Evolutionary conservation across 352 stramenopile genomes (phyloP), one percentile per base, ranked within the genome.

Genomic region (Pilasporangium apinafurcum): DNA sequence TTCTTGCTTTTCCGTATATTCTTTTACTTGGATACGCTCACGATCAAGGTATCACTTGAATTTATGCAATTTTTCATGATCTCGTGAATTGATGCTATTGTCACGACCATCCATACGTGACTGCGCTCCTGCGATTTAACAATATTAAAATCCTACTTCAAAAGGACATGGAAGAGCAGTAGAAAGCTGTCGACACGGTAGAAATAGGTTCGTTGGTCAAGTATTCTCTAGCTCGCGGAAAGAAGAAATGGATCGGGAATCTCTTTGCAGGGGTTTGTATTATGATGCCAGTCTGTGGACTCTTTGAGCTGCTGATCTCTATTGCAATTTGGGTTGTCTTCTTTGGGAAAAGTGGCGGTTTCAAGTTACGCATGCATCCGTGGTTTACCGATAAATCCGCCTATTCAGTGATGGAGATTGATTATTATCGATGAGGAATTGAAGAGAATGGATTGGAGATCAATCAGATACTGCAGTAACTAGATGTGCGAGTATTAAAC

Each of bases 341-440:
- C 29, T 29, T 22, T 31, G 6, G 12, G 5, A 8, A 24, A 21
- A 30, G 37, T 5, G 18, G 24, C 8, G 54, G 50, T 10, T 68
- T 53, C 38, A 65, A 65, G 21, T 28, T 68, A 16, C 50, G 37
- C 8, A 57, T 64, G 44, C 47, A 36, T 13, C 61, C 61, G 8
- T 71, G 61, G 61, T 64, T 71, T 31, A 35, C 39, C 1, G 48
- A 33, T 1, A 28, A 65, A 10, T 68, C 56, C 17, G 56, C 53
- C 0, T 71, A 57, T 26, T 61, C 57, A 8, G 56, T 68, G 5
- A 13, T 71, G 13, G 53, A 71, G 20, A 59, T 66, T 28, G 65
- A 49, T 36, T 68, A 57, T 49, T 37, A 47, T 14, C 7, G 36
- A 7, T 44, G 44, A 5, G 44, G 31, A 1, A 56, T 68, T 14